Base-by-base conservation (phyloP, 1,284 basidiomycete species). In the Leccinum pachyderme region DNA sequence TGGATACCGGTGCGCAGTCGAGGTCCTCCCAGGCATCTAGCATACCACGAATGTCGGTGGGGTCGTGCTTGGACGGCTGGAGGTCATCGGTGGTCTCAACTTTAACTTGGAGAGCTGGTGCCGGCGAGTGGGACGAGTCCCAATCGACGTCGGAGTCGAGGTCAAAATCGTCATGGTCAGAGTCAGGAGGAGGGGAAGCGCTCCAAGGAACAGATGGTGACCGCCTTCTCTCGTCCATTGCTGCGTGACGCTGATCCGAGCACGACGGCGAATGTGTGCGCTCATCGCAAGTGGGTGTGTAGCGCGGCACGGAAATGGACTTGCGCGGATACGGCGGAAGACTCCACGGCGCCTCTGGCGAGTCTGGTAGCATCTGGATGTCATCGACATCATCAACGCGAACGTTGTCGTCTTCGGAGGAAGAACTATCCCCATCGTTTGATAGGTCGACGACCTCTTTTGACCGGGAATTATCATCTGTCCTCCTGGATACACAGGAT, bases 1-100 rank as follows among this genome's bases (percentile, higher is more conserved):
- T 69, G 33, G 63, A 71, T 33, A 63, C 58, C 31, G 63, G 63
- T 7, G 67, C 63, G 37, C 72, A 72, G 59, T 81, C 78, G 55
- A 82, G 73, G 61, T 81, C 77, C 46, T 87, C 86, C 84, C 85
- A 88, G 18, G 79, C 80, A 54, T 85, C 84, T 37, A 87, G 64
- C 66, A 84, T 78, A 15, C 80, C 80, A 59, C 82, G 78, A 9
- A 86, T 76, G 60, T 86, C 84, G 27, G 71, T 73, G 1, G 79
- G 77, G 60, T 87, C 84, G 59, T 81, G 76, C 66, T 87, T 87
- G 55, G 87, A 64, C 13, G 48, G 56, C 25, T 53, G 55, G 18
- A 64, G 29, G 5, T 61, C 61, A 31, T 72, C 65, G n/a, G 46
- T 37, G 6, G 50, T 51, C 55, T 69, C 66, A 6, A 71, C 60